A percentile compares a stretch with the other conserved stretches of the same genome.
Evolutionary conservation across 1,284 basidiomycete genomes (phyloP).

Genomic region (Leccinum griseonigrum): DNA sequence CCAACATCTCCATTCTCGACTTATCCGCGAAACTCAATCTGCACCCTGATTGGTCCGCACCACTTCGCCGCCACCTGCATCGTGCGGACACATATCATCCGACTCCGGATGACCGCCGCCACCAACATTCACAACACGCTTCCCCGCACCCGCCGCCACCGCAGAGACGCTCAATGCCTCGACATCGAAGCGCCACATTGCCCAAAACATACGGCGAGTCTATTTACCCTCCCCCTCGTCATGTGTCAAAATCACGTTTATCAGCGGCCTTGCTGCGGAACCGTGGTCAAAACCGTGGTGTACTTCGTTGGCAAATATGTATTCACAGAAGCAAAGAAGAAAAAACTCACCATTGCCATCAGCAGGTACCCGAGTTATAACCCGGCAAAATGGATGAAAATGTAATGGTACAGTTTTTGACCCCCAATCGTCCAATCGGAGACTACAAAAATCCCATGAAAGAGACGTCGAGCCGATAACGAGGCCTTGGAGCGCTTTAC

Average conservation of each 20-base stretch:
- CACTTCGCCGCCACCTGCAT: background rate
- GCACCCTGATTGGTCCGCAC: background rate
- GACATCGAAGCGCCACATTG: constrained; percentile 10
- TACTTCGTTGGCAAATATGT: background rate
- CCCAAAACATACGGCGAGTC: constrained; percentile 8
- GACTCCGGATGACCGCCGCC: constrained; percentile 10
- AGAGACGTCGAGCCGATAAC: too few species aligned
- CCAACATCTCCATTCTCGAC: background rate
- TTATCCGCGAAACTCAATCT: constrained; percentile 3
- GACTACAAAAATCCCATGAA: too few species aligned
- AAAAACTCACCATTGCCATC: background rate
- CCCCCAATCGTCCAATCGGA: too few species aligned
- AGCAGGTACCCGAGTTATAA: too few species aligned
- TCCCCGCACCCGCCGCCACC: constrained; percentile 30
- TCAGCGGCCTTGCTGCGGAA: constrained; percentile 2
- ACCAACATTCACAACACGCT: constrained; percentile 4
- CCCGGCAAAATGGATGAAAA: too few species aligned
- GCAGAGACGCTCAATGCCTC: constrained; percentile 9
- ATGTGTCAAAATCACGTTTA: constrained; percentile 12
- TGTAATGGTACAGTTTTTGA: too few species aligned
- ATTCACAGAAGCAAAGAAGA: background rate
- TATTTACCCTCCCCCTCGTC: constrained; percentile 3
- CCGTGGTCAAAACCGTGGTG: background rate
- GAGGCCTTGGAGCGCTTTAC: background rate
- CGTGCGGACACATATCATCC: background rate